Percentiles rank a stretch among this genome's conserved stretches.
Conservation (phyloP, 2,329 filamentous ascomycete genomes). For the Beauveria brongniartii region DNA sequence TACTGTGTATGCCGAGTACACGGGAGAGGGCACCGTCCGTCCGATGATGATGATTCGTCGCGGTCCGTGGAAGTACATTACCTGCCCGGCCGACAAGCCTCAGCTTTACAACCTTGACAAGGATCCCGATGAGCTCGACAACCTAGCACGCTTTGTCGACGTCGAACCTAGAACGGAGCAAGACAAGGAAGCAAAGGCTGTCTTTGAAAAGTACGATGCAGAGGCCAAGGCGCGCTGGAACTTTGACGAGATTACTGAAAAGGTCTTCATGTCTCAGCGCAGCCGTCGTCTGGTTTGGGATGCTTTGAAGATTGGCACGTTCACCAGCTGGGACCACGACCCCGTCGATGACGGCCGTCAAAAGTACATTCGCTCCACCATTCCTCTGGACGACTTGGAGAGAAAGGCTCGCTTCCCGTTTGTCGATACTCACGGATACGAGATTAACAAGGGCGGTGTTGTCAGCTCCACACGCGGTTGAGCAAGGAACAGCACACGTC, state of each 20-base stretch:
- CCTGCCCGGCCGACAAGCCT: conserved; percentile 72
- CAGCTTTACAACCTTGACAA: conserved; percentile 73
- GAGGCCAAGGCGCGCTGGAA: conserved; percentile 76
- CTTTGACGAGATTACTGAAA: conserved; percentile 64
- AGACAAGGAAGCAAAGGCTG: conserved; percentile 37
- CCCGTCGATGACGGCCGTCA: conserved; percentile 61
- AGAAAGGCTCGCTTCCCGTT: conserved; percentile 64
- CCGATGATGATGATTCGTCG: conserved; percentile 92
- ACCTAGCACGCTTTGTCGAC: conserved; percentile 50
- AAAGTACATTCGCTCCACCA: conserved; percentile 79
- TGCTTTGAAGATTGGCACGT: conserved; percentile 66
- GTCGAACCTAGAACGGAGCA: conserved; percentile 30
- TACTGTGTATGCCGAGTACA: conserved; percentile 91
- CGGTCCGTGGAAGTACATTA: conserved; percentile 84
- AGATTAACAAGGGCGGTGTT: conserved; percentile 30
- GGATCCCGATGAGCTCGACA: conserved; percentile 71
- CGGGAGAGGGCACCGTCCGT: conserved; percentile 81
- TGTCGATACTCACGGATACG: conserved; percentile 48
- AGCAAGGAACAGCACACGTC: neutral
- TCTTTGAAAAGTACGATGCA: conserved; percentile 59
- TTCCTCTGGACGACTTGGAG: conserved; percentile 74
- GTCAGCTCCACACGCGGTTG: conserved; percentile 27
- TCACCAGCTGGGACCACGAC: conserved; percentile 80
- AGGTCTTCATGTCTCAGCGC: conserved; percentile 71
- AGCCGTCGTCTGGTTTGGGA: conserved; percentile 71